Conservation (phyloP, 176 grass and related monocot species). For the Carex myosuroides region DNA sequence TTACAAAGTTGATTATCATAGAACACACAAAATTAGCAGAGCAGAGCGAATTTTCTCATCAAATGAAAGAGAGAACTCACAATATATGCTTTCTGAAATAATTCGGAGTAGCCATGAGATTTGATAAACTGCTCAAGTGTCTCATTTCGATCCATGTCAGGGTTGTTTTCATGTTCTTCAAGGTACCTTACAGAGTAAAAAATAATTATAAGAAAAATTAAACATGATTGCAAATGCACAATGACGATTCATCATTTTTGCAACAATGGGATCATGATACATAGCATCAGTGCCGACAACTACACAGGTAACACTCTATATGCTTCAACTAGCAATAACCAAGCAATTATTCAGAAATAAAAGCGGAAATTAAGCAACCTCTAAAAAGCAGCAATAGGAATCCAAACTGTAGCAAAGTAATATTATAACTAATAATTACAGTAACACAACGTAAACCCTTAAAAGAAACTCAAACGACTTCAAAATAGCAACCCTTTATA, state of each 20-base stretch:
- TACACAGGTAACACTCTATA: background rate
- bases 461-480: background rate
- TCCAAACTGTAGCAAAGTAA: background rate
- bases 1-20: slow-evolving; percentile 12
- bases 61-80: slow-evolving; percentile 27
- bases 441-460: background rate
- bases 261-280: background rate
- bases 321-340: background rate
- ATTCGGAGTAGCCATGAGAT: slow-evolving; percentile 59
- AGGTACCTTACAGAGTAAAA: slow-evolving; percentile 44
- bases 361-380: background rate
- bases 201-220: background rate
- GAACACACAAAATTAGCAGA: background rate
- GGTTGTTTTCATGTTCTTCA: slow-evolving; percentile 62
- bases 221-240: background rate
- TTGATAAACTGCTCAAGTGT: slow-evolving; percentile 70
- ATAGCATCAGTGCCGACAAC: background rate
- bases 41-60: background rate
- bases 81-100: slow-evolving; percentile 74
- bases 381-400: background rate
- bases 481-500: slow-evolving; percentile 4
- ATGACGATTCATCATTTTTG: background rate
- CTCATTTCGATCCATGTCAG: slow-evolving; percentile 55
- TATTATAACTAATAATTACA: background rate
- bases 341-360: background rate